Evolutionary conservation across 148 eudicot genomes (phyloP), one percentile per base, ranked within the genome.

Genomic region (Diospyros kaki): DNA sequence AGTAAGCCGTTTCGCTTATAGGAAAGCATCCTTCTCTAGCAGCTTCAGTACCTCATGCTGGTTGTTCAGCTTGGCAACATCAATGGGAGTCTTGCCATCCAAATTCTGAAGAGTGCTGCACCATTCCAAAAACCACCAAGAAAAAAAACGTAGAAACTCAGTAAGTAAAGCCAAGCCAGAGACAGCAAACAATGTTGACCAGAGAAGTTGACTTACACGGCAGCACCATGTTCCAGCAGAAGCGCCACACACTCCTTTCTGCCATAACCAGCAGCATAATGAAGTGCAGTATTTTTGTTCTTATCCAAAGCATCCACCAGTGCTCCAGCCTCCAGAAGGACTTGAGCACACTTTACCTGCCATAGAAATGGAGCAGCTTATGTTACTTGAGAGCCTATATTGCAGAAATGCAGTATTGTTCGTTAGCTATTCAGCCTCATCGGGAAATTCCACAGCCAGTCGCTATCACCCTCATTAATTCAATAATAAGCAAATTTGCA

Each of bases 211-310:
- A 78, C 96, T 89, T 89, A 95, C 99, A 93, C 99, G 69, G 99
- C 96, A 67, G 97, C 99, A 6, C 97, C 99, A 65, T 91, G 90
- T 61, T 95, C 89, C 28, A 95, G 81, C 52, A 95, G 91, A 73
- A 95, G 97, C 28, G 95, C 89, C 9, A 95, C 99, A 76, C 99
- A 95, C 51, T 95, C 99, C 78, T 95, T 95, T 78, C 96, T 90
- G 72, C 99, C 99, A 73, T 95, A 95, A 50, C 99, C 99, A 76
- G 99, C 97, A 43, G 99, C 99, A 86, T 95, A 95, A 77, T 95
- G 99, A 69, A 95, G 99, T 7, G 99, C 96, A n/a, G 97, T 95
- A 80, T 95, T 95, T 82, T 89, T 95, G 78, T 95, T 95, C 87
- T 95, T 93, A 77, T 95, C 99, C 77, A 95, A 73, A 65, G 96